Evolutionary conservation across 345 rosid genomes (phyloP).

Genomic region (Gossypium australe): DNA sequence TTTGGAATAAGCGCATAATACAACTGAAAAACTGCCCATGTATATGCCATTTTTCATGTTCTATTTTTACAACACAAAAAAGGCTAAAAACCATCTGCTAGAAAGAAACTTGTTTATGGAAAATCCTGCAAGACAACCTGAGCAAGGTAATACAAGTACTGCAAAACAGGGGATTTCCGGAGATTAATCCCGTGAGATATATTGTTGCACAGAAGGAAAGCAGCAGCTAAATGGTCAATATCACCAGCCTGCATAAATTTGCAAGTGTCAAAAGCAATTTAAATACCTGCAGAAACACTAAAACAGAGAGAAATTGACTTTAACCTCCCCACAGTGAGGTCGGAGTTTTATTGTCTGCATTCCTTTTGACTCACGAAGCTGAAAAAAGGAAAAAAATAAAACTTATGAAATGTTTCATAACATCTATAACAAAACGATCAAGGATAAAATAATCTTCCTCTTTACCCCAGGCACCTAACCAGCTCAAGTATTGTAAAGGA

Average conservation of each 20-base stretch:
- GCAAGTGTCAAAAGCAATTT: conserved; percentile 15
- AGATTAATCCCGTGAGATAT: conserved; percentile 53
- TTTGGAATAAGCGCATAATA: neutral
- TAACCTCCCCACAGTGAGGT: conserved; percentile 59
- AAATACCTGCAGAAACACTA: neutral
- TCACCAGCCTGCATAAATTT: conserved; percentile 44
- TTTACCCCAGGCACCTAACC: neutral
- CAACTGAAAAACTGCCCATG: neutral
- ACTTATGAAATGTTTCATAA: neutral
- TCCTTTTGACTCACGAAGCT: conserved; percentile 63
- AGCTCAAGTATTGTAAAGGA: neutral
- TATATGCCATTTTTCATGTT: neutral
- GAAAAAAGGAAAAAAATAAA: conserved; percentile 15
- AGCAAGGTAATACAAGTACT: conserved; percentile 49
- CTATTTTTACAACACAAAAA: neutral
- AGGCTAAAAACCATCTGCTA: neutral
- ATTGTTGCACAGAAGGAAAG: conserved; percentile 43
- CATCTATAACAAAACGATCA: conserved; percentile 1
- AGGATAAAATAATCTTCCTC: neutral
- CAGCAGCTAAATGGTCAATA: conserved; percentile 52
- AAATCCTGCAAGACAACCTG: conserved; percentile 34
- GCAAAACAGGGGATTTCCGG: conserved; percentile 51
- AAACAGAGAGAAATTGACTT: conserved; percentile 1
- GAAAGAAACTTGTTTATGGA: neutral
- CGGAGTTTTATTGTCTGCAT: conserved; percentile 50